Evolutionary conservation across 495 filamentous ascomycete species (phyloP).

Genomic region (Hyaloscypha hepaticicola): DNA sequence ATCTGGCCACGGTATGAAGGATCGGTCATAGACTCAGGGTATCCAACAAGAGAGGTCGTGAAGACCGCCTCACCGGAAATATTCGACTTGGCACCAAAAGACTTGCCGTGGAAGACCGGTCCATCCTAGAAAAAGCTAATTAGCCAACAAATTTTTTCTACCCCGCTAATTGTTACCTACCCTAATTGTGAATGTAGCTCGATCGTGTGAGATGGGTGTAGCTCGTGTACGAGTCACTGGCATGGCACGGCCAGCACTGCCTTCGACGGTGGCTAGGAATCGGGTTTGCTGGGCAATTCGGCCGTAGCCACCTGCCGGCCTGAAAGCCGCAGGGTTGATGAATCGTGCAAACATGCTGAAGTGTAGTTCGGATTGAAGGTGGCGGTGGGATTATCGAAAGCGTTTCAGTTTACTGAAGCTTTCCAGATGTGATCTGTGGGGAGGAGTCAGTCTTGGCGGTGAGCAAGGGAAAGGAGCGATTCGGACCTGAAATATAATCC

Average conservation of each 20-base stretch:
- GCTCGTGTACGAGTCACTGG: constrained; percentile 41
- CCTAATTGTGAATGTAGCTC: constrained; percentile 92
- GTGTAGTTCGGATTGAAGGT: constrained; percentile 33
- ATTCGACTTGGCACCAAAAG: constrained; percentile 88
- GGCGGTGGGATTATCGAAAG: constrained; percentile 27
- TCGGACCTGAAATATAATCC: constrained; percentile 93
- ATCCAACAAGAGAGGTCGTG: constrained; percentile 90
- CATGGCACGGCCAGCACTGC: constrained; percentile 61
- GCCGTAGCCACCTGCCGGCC: constrained; percentile 38
- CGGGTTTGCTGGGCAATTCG: constrained; percentile 50
- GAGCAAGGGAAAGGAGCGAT: constrained; percentile 35
- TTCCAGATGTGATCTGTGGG: constrained; percentile 95
- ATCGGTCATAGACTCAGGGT: constrained; percentile 97
- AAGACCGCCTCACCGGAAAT: constrained; percentile 94
- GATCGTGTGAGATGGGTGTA: constrained; percentile 64
- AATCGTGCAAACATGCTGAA: constrained; percentile 69
- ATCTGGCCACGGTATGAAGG: constrained; percentile 99
- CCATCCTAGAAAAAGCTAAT: constrained; percentile 57
- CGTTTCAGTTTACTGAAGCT: constrained; percentile 73
- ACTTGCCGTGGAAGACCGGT: constrained; percentile 89
- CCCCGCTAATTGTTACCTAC: constrained; percentile 43
- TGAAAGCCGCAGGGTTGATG: constrained; percentile 55
- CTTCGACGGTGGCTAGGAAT: constrained; percentile 67
- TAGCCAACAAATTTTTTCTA: constrained; percentile 13
- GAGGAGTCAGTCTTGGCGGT: constrained; percentile 37